Evolutionary conservation across 2,329 filamentous ascomycete genomes (phyloP).

Genomic region (Botrytis porri): DNA sequence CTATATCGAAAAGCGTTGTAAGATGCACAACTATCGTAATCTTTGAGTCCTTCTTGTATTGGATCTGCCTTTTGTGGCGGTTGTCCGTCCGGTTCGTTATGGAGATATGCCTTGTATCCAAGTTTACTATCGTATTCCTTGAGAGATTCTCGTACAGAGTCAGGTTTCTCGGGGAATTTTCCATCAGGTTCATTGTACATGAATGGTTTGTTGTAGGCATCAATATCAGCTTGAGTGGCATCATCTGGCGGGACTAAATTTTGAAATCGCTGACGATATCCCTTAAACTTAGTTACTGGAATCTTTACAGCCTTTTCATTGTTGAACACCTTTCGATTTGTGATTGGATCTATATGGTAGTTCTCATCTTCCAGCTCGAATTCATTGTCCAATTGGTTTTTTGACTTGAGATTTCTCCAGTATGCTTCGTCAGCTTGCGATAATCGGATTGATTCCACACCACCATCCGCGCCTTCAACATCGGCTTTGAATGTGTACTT

Average conservation of each 20-base stretch:
- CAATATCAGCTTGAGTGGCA: conserved; percentile 13
- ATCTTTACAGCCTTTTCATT: conserved; percentile 21
- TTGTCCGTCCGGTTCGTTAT: conserved; percentile 33
- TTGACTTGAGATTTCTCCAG: neutral
- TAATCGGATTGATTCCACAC: neutral
- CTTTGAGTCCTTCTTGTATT: conserved; percentile 39
- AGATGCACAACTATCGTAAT: conserved; percentile 19
- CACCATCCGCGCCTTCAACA: conserved; percentile 12
- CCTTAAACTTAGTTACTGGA: conserved; percentile 37
- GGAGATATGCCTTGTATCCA: conserved; percentile 29
- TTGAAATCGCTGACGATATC: conserved; percentile 40
- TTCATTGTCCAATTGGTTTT: neutral
- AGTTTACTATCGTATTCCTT: conserved; percentile 41
- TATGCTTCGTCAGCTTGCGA: conserved; percentile 8
- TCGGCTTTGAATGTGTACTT: conserved; percentile 7
- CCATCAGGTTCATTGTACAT: conserved; percentile 43
- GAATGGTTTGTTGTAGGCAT: conserved; percentile 37
- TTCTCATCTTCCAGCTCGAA: conserved; percentile 28
- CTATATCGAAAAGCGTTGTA: conserved; percentile 31
- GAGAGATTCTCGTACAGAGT: conserved; percentile 39
- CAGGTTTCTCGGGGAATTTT: conserved; percentile 27
- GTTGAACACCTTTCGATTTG: conserved; percentile 49
- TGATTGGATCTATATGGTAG: conserved; percentile 56
- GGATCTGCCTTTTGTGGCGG: conserved; percentile 31
- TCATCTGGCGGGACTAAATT: conserved; percentile 31